phyloP scores from a whole-genome alignment of 2,329 filamentous ascomycete species.

The Ilyonectria mors-panacis region DNA sequence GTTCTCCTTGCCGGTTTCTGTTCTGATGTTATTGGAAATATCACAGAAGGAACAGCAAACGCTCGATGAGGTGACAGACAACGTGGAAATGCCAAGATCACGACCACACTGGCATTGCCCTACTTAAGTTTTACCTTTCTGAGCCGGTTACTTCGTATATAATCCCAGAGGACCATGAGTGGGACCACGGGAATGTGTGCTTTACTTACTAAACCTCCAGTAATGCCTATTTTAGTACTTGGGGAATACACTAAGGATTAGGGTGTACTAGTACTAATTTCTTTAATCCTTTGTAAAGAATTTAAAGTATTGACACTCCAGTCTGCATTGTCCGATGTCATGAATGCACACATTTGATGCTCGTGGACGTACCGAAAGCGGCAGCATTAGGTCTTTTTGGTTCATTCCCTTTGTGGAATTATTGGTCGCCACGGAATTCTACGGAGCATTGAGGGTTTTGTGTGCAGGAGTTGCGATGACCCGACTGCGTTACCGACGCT shows the following conservation, averaged over 20 bases:
- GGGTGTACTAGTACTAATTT: background rate
- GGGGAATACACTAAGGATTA: no score
- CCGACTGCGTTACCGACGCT: slow-evolving; percentile 8
- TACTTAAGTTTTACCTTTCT: no score
- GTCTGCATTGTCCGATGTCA: background rate
- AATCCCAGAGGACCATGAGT: no score
- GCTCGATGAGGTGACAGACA: no score
- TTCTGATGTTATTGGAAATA: background rate
- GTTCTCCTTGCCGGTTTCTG: background rate
- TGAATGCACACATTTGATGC: slow-evolving; percentile 4
- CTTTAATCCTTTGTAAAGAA: background rate
- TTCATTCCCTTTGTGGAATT: background rate
- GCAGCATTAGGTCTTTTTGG: slow-evolving; percentile 4
- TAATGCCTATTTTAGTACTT: no score
- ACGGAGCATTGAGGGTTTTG: background rate
- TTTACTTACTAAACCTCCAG: no score
- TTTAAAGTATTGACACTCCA: background rate
- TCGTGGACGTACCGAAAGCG: background rate
- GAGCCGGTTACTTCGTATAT: no score
- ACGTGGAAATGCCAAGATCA: no score
- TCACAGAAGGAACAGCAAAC: background rate
- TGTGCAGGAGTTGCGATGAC: slow-evolving; percentile 13
- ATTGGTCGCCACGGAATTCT: background rate
- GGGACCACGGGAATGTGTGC: no score
- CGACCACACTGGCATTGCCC: no score